Conservation (phyloP, 768 basidiomycete genomes). For the Amanita pallidorosea region DNA sequence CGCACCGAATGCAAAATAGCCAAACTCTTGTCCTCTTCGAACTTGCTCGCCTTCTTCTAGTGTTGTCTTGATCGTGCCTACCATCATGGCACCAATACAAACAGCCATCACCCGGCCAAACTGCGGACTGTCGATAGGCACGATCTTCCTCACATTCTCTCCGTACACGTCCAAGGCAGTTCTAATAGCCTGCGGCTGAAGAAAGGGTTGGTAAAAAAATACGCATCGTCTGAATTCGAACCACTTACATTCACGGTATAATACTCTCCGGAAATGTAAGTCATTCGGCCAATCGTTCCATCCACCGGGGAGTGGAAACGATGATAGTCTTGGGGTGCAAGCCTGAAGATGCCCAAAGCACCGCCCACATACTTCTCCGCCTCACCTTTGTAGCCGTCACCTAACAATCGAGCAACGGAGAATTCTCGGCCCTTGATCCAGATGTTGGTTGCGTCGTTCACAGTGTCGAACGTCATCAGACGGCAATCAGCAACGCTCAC, state of each 20-base stretch:
- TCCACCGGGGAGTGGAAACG: constrained; percentile 87
- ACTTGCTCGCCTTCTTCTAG: constrained; percentile 78
- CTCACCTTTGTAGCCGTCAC: constrained; percentile 61
- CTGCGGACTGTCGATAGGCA: constrained; percentile 80
- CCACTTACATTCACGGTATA: constrained; percentile 86
- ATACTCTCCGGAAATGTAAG: constrained; percentile 81
- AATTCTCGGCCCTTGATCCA: constrained; percentile 99
- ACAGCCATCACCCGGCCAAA: constrained; percentile 92
- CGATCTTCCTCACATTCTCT: constrained; percentile 88
- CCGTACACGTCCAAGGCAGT: constrained; percentile 88
- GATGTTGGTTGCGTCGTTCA: constrained; percentile 73
- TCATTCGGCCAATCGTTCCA: constrained; percentile 75
- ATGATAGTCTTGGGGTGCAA: constrained; percentile 95
- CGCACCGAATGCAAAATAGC: constrained; percentile 91
- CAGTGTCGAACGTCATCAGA: constrained; percentile 87
- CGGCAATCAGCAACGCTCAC: constrained; percentile 94
- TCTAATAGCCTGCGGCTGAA: constrained; percentile 85
- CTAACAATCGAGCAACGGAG: constrained; percentile 67
- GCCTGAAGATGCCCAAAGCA: constrained; percentile 78
- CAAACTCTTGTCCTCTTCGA: constrained; percentile 80
- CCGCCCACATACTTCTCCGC: constrained; percentile 70
- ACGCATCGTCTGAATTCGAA: background rate
- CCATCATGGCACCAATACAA: constrained; percentile 93
- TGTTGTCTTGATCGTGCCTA: constrained; percentile 80
- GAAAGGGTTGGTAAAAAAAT: background rate